phyloP scores from a whole-genome alignment of 768 basidiomycete genomes.

The Xerocomellus chrysenteron region DNA sequence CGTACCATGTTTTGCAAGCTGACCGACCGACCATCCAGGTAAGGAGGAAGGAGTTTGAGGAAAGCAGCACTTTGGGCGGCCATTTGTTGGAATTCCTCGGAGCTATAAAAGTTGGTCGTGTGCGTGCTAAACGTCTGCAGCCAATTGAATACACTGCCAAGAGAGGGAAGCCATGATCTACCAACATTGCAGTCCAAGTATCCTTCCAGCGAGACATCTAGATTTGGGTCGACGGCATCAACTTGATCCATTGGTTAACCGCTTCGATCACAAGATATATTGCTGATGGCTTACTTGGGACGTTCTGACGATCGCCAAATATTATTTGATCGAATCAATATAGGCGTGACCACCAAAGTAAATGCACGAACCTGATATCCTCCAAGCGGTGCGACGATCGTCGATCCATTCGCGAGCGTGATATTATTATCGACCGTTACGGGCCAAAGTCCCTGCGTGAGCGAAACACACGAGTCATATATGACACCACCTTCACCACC shows the following conservation, averaged over 20 bases:
- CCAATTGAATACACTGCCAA: neutral
- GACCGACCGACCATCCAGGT: slow-evolving; percentile 53
- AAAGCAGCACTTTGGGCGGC: slow-evolving; percentile 46
- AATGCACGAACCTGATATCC: slow-evolving; percentile 59
- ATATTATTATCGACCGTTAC: slow-evolving; percentile 43
- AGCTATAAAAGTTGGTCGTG: slow-evolving; percentile 55
- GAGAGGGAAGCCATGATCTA: neutral
- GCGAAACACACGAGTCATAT: slow-evolving; percentile 61
- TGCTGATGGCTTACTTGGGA: slow-evolving; percentile 37
- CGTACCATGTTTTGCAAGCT: slow-evolving; percentile 58
- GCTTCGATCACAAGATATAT: neutral
- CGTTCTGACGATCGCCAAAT: slow-evolving; percentile 26
- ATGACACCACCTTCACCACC: slow-evolving; percentile 71
- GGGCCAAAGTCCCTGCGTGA: slow-evolving; percentile 71
- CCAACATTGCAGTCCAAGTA: slow-evolving; percentile 59
- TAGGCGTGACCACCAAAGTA: neutral
- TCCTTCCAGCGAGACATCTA: slow-evolving; percentile 66
- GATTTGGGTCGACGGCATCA: slow-evolving; percentile 59
- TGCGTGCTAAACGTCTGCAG: slow-evolving; percentile 47
- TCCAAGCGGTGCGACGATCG: slow-evolving; percentile 52
- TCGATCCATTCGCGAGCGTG: slow-evolving; percentile 66
- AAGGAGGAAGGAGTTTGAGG: slow-evolving; percentile 47
- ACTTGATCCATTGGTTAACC: slow-evolving; percentile 37
- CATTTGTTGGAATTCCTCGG: slow-evolving; percentile 48
- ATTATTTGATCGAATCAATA: slow-evolving; percentile 1